Conservation (phyloP, 441 rosid species). For the Rhodomyrtus psidioides region DNA sequence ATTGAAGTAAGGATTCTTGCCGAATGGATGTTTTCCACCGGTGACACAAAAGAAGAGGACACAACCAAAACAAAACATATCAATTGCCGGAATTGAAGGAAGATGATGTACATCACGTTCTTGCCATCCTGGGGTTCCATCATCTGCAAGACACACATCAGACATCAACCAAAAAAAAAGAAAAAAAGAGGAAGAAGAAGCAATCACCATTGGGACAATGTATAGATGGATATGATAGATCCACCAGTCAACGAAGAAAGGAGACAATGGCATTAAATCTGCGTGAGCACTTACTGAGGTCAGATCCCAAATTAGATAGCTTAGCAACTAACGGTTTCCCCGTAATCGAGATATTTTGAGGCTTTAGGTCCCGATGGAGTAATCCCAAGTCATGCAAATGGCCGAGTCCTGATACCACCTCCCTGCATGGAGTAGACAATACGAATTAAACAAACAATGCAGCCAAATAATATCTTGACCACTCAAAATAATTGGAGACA, state of each 20-base stretch:
- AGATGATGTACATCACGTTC: conserved; percentile 80
- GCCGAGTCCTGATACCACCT: conserved; percentile 71
- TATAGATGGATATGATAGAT: not conserved
- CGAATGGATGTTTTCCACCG: conserved; percentile 86
- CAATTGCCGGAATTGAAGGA: conserved; percentile 80
- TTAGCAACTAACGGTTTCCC: conserved; percentile 67
- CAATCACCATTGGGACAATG: fast-evolving
- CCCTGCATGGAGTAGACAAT: conserved; percentile 24
- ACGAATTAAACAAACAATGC: not conserved
- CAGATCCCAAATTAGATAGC: conserved; percentile 78
- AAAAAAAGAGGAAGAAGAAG: too few relatives aligned
- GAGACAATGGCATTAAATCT: too few relatives aligned
- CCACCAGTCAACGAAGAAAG: too few relatives aligned
- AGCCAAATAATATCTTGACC: too few relatives aligned
- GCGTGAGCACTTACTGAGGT: conserved; percentile 52
- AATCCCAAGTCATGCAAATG: conserved; percentile 86
- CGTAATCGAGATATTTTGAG: conserved; percentile 79
- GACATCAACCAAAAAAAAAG: not conserved
- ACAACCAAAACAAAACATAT: conserved; percentile 83
- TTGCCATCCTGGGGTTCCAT: conserved; percentile 97
- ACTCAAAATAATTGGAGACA: too few relatives aligned
- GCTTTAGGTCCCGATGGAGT: conserved; percentile 86
- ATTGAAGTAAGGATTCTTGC: conserved; percentile 76
- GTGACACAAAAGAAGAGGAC: conserved; percentile 74
- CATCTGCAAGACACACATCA: conserved; percentile 31